These are phyloP conservation scores for Choiromyces venosus DNA, from an alignment of 495 filamentous ascomycete species.

Conservation along the genomic window DNA sequence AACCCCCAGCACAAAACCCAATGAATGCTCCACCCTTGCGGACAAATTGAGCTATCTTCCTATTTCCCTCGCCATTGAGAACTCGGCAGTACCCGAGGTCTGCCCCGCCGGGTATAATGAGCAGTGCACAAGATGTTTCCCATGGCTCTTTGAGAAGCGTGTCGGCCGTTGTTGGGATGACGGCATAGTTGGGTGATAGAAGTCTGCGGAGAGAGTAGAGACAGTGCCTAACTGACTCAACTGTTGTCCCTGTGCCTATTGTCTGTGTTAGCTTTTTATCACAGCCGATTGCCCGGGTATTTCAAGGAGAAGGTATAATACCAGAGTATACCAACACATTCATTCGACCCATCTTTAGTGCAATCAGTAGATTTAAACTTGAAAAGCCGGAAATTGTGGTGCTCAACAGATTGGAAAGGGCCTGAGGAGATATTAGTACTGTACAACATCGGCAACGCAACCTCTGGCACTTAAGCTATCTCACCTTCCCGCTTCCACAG, in stretches of 20 bases:
- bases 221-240: conserved; percentile 83
- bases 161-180: conserved; percentile 72
- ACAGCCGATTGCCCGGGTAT: not conserved
- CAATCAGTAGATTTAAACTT: not conserved
- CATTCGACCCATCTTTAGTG: conserved; percentile 50
- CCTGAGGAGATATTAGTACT: not conserved
- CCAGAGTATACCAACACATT: conserved; percentile 87
- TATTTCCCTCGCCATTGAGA: conserved; percentile 83
- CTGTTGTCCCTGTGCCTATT: conserved; percentile 73
- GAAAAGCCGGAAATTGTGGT: not conserved
- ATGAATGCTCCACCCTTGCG: conserved; percentile 78
- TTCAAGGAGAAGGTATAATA: conserved; percentile 42
- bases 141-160: conserved; percentile 88
- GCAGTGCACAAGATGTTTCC: conserved; percentile 74
- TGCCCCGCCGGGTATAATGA: conserved; percentile 92
- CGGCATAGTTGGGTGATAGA: conserved; percentile 88
- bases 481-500: not conserved
- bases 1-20: conserved; percentile 90
- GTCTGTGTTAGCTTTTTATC: conserved; percentile 22
- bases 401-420: not conserved
- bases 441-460: not conserved
- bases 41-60: conserved; percentile 75
- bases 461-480: not conserved
- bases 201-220: conserved; percentile 81
- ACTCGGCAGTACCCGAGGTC: conserved; percentile 85